Conservation (phyloP, 768 basidiomycete genomes). For the Pleurotus tuber-regium region DNA sequence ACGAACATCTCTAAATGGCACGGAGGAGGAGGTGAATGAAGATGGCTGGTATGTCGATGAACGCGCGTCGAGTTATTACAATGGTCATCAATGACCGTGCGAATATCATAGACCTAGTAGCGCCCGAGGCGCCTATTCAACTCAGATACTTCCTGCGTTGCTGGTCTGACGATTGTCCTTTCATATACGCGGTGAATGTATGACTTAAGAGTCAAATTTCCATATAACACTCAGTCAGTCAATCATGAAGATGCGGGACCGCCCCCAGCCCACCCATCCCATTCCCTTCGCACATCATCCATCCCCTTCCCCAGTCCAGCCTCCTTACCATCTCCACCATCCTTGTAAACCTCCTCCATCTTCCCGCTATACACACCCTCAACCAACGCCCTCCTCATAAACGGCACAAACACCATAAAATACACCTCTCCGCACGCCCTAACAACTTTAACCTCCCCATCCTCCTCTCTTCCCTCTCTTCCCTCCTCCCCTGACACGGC, state of each 20-base stretch:
- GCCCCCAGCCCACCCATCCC: neutral
- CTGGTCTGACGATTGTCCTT: too few relatives aligned
- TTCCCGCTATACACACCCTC: constrained; percentile 69
- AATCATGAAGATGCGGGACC: neutral
- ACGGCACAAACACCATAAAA: constrained; percentile 64
- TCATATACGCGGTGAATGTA: too few relatives aligned
- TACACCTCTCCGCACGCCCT: constrained; percentile 56
- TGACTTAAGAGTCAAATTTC: too few relatives aligned
- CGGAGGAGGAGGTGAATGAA: constrained; percentile 21
- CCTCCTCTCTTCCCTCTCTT: constrained; percentile 26
- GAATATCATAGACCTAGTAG: too few relatives aligned
- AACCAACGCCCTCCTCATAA: constrained; percentile 62
- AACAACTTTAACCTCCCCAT: constrained; percentile 31
- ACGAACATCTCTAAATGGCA: constrained; percentile 65
- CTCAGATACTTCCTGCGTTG: too few relatives aligned
- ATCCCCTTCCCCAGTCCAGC: constrained; percentile 16
- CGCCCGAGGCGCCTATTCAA: too few relatives aligned
- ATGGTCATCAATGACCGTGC: neutral
- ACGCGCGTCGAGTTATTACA: constrained; percentile 1
- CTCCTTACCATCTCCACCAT: too few relatives aligned
- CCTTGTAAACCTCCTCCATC: constrained; percentile 18
- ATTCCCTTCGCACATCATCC: constrained; percentile 13
- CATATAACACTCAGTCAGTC: too few relatives aligned
- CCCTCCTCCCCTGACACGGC: constrained; percentile 20
- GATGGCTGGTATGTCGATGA: too few relatives aligned